Percentiles rank a stretch among this genome's conserved stretches.
Evolutionary conservation across 306 rosid genomes (phyloP).

Genomic region (Cicer bijugum): DNA sequence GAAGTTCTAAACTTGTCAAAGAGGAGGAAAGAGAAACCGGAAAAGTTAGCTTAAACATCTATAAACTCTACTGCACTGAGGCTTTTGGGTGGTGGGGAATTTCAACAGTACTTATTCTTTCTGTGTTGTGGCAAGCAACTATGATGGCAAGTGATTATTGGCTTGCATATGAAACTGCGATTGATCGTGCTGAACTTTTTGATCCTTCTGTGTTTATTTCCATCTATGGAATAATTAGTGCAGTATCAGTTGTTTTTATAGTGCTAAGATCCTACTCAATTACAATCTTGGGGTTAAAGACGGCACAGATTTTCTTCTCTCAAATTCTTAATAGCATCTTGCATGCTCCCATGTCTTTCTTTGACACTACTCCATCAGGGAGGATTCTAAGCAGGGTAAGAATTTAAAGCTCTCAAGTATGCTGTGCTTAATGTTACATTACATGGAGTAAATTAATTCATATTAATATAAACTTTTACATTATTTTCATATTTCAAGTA

Average conservation of each 20-base stretch:
- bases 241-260: slow-evolving; percentile 54
- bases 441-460: slow-evolving; percentile 4
- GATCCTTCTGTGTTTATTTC: slow-evolving; percentile 64
- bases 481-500: slow-evolving; percentile 13
- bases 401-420: slow-evolving; percentile 24
- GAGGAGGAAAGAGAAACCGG: slow-evolving; percentile 96
- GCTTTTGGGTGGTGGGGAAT: slow-evolving; percentile 95
- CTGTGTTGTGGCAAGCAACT: slow-evolving; percentile 78
- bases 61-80: slow-evolving; percentile 88
- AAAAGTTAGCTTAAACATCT: slow-evolving; percentile 69
- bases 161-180: slow-evolving; percentile 88
- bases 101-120: slow-evolving; percentile 50
- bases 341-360: slow-evolving; percentile 98
- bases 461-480: slow-evolving; percentile 6
- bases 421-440: not conserved
- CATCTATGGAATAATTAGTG: slow-evolving; percentile 60
- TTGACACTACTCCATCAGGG: slow-evolving; percentile 97
- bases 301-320: slow-evolving; percentile 75
- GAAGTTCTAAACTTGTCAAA: slow-evolving; percentile 82
- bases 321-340: slow-evolving; percentile 77
- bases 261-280: slow-evolving; percentile 55
- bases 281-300: slow-evolving; percentile 69
- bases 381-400: slow-evolving; percentile 93
- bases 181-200: slow-evolving; percentile 59
- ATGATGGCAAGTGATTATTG: slow-evolving; percentile 85